Percentiles rank a stretch among this genome's conserved stretches.
These are phyloP conservation scores for Russula vinacea DNA, from an alignment of 768 basidiomycete genomes.

Conservation along the genomic window DNA sequence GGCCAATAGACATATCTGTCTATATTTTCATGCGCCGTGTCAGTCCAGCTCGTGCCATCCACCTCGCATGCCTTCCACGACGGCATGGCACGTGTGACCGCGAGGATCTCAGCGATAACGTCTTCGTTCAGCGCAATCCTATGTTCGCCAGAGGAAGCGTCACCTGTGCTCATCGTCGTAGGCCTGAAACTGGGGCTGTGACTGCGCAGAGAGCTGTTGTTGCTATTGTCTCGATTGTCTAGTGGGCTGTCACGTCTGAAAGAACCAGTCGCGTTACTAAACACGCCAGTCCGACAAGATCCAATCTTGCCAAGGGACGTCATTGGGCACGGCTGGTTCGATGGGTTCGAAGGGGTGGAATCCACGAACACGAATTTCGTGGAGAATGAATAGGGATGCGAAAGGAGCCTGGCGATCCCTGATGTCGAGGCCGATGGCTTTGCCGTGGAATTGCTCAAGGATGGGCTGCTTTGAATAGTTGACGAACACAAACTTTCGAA, in stretches of 20 bases:
- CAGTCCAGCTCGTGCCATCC: not conserved
- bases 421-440: conserved; percentile 38
- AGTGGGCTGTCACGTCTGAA: not conserved
- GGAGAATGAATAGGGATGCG: conserved; percentile 38
- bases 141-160: not conserved
- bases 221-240: too few relatives aligned
- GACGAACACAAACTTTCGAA: conserved; percentile 35
- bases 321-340: conserved; percentile 26
- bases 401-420: conserved; percentile 35
- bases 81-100: not conserved
- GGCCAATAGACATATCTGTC: not conserved
- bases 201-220: too few relatives aligned
- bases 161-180: not conserved
- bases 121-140: not conserved
- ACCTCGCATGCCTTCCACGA: not conserved
- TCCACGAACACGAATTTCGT: conserved; percentile 40
- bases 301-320: conserved; percentile 20
- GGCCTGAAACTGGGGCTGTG: not conserved
- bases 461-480: conserved; percentile 32
- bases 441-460: conserved; percentile 36
- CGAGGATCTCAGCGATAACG: not conserved
- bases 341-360: conserved; percentile 35
- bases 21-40: not conserved
- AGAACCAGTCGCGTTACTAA: not conserved
- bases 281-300: not conserved